Evolutionary conservation across 331 rosid species (phyloP).

Genomic region (Prunus yedoensis): DNA sequence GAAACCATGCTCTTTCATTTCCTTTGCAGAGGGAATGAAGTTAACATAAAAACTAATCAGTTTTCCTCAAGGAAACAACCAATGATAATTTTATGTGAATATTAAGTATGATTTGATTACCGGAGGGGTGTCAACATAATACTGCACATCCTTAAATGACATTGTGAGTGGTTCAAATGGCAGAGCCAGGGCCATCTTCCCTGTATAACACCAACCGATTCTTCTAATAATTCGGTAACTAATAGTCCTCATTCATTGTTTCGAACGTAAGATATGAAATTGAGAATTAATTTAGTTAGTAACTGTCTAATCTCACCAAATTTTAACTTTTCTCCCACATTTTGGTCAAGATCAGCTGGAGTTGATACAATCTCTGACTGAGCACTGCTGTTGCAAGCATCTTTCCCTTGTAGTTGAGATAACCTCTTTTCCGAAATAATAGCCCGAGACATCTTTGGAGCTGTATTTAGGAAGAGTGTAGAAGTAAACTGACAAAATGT

Average conservation of each 20-base stretch:
- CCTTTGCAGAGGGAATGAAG: slow-evolving; percentile 38
- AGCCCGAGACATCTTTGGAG: slow-evolving; percentile 65
- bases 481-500: not conserved
- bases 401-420: slow-evolving; percentile 44
- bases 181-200: slow-evolving; percentile 60
- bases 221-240: not conserved
- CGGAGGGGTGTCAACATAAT: slow-evolving; percentile 70
- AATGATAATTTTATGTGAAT: slow-evolving; percentile 19
- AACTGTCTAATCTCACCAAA: not conserved
- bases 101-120: slow-evolving; percentile 29
- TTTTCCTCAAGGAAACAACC: not conserved
- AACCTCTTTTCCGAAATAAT: slow-evolving; percentile 59
- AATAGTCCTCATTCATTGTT: not conserved
- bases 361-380: slow-evolving; percentile 38
- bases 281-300: not conserved
- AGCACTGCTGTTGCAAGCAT: slow-evolving; percentile 20
- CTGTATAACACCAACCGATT: slow-evolving; percentile 31
- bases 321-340: slow-evolving; percentile 22
- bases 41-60: not conserved
- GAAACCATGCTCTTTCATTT: slow-evolving; percentile 70
- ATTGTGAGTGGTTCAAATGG: slow-evolving; percentile 65
- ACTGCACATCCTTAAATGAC: slow-evolving; percentile 73
- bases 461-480: slow-evolving; percentile 33
- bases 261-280: not conserved
- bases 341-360: slow-evolving; percentile 31